Evolutionary conservation across 1,139 yeast species (phyloP).

Genomic region (Williopsis jadinii): DNA sequence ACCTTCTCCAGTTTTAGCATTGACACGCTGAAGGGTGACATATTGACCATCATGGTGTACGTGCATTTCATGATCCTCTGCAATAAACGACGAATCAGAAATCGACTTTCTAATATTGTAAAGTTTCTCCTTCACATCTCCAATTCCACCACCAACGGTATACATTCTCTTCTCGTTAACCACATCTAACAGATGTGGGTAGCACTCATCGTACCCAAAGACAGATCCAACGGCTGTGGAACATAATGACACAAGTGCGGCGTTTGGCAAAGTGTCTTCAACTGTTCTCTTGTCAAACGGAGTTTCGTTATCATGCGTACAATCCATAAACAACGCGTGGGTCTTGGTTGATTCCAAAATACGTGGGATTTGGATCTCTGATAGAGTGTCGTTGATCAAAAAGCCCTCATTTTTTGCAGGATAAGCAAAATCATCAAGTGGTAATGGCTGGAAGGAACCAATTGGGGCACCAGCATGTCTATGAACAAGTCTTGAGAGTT

Average conservation of each 20-base stretch:
- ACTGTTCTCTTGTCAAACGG: constrained; percentile 87
- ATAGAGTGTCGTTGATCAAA: constrained; percentile 29
- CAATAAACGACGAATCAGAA: constrained; percentile 60
- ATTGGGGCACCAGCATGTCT: constrained; percentile 93
- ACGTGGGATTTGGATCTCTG: constrained; percentile 61
- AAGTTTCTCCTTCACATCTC: constrained; percentile 56
- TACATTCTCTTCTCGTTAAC: constrained; percentile 74
- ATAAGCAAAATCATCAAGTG: constrained; percentile 64
- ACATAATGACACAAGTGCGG: constrained; percentile 90
- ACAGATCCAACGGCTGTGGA: constrained; percentile 94
- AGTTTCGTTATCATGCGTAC: constrained; percentile 92
- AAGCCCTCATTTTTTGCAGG: constrained; percentile 35
- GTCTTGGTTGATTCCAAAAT: constrained; percentile 63
- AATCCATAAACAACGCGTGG: constrained; percentile 94
- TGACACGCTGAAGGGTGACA: constrained; percentile 83
- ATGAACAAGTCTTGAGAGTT: constrained; percentile 80
- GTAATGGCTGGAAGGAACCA: constrained; percentile 79
- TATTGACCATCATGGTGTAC: constrained; percentile 92
- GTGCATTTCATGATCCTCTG: constrained; percentile 82
- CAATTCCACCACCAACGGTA: constrained; percentile 62
- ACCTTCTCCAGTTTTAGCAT: constrained; percentile 80
- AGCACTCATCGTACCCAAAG: constrained; percentile 90
- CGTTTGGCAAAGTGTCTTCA: constrained; percentile 91
- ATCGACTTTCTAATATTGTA: constrained; percentile 52
- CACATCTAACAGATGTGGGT: constrained; percentile 72